Percentiles rank a stretch among this genome's conserved stretches.
Evolutionary conservation across 2,329 filamentous ascomycete species (phyloP).

Genomic region (Xylariomycetidae sp.): DNA sequence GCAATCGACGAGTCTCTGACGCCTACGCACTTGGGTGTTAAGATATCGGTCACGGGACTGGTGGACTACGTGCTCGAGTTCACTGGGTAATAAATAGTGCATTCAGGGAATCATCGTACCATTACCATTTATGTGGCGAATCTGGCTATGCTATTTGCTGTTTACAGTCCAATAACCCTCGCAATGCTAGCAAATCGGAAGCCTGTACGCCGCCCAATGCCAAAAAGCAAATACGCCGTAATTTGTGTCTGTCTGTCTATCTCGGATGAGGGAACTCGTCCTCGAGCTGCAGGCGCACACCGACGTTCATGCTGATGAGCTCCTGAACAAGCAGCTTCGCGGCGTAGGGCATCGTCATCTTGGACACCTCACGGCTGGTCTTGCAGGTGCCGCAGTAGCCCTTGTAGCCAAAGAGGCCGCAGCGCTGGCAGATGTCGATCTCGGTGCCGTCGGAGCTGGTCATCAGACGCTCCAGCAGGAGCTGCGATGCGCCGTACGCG

Average conservation of each 20-base stretch:
- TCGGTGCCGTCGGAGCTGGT: conserved; percentile 83
- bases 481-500: conserved; percentile 89
- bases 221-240: conserved; percentile 1
- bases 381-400: conserved; percentile 93
- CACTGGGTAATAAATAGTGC: no score
- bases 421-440: conserved; percentile 90
- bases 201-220: conserved; percentile 21
- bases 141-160: no score
- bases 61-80: no score
- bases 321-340: conserved; percentile 96
- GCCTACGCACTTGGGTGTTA: no score
- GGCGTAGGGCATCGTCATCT: conserved; percentile 96
- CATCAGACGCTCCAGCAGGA: conserved; percentile 91
- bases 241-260: conserved; percentile 5
- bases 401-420: conserved; percentile 91
- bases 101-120: no score
- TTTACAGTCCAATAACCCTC: conserved; percentile 3
- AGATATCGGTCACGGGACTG: no score
- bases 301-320: conserved; percentile 97
- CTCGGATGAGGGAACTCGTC: conserved; percentile 80
- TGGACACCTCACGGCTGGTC: conserved; percentile 74
- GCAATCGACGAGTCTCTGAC: no score
- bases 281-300: conserved; percentile 80
- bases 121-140: no score
- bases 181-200: conserved; percentile 4